phyloP scores from a whole-genome alignment of 192 early-diverging fungal species.

The Backusella circina region DNA sequence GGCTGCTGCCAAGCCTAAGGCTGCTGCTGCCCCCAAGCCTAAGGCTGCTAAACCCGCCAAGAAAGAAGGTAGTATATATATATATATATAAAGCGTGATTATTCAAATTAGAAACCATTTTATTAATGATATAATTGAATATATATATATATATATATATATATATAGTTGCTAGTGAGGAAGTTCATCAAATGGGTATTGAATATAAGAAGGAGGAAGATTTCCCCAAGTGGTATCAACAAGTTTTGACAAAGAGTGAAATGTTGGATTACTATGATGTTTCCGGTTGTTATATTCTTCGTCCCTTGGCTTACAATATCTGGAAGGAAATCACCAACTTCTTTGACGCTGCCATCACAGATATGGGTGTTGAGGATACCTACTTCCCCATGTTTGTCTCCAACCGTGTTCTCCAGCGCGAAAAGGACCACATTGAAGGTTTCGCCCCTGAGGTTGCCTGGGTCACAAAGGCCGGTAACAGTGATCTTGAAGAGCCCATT shows the following conservation, averaged over 20 bases:
- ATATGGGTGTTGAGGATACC: slow-evolving; percentile 92
- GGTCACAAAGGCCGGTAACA: slow-evolving; percentile 95
- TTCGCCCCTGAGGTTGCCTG: slow-evolving; percentile 99
- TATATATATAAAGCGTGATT: background rate
- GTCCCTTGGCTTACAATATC: slow-evolving; percentile 92
- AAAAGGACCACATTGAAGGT: slow-evolving; percentile 99
- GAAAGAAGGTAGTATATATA: slow-evolving; percentile 27
- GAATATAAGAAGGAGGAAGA: slow-evolving; percentile 85
- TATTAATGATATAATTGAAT: background rate
- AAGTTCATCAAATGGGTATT: slow-evolving; percentile 79
- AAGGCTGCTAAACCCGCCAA: slow-evolving; percentile 42
- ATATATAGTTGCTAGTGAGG: slow-evolving; percentile 38
- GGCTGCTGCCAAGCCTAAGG: slow-evolving; percentile 41
- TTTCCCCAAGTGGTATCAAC: slow-evolving; percentile 92
- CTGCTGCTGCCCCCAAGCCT: slow-evolving; percentile 14
- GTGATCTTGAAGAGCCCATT: slow-evolving; percentile 93
- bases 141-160: background rate
- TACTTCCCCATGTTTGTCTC: slow-evolving; percentile 99
- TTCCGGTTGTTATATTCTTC: slow-evolving; percentile 97
- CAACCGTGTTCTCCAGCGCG: slow-evolving; percentile 77
- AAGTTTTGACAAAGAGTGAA: slow-evolving; percentile 86
- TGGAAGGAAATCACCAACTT: slow-evolving; percentile 97
- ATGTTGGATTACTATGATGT: slow-evolving; percentile 99
- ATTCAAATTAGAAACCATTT: too few species aligned
- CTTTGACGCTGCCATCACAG: slow-evolving; percentile 86